phyloP scores from a whole-genome alignment of 257 asterid species.

The Orobanche coerulescens region DNA sequence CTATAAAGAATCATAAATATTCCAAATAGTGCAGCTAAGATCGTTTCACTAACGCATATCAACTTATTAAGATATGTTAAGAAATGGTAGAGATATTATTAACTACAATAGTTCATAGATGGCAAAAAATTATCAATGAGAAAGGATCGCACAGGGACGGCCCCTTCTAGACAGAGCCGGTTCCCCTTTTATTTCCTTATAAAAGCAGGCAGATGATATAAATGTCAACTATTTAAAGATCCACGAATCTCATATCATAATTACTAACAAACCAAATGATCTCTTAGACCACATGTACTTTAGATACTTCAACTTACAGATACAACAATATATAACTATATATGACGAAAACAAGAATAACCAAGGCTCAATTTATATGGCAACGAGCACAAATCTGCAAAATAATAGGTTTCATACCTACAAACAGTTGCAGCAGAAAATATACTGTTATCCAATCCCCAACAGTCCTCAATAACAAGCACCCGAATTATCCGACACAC shows the following conservation, averaged over 20 bases:
- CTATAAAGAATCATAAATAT: not conserved
- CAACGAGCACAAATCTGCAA: not conserved
- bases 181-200: not conserved
- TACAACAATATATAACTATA: too few species aligned
- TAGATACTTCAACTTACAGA: too few species aligned
- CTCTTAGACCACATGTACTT: too few species aligned
- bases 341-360: not conserved
- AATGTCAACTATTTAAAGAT: not conserved
- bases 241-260: not conserved
- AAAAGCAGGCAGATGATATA: not conserved
- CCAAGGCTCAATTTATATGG: not conserved
- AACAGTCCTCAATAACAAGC: slow-evolving; percentile 60
- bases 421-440: slow-evolving; percentile 48
- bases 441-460: slow-evolving; percentile 66
- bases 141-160: not conserved
- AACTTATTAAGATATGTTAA: not conserved
- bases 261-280: not conserved
- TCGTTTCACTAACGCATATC: not conserved
- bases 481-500: slow-evolving; percentile 48
- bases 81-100: not conserved
- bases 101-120: not conserved
- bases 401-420: slow-evolving; percentile 36
- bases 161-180: not conserved
- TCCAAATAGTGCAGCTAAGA: not conserved
- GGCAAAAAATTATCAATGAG: not conserved